These are phyloP conservation scores for Cokeromyces recurvatus DNA, from an alignment of 371 early-diverging fungal genomes.

Conservation along the genomic window DNA sequence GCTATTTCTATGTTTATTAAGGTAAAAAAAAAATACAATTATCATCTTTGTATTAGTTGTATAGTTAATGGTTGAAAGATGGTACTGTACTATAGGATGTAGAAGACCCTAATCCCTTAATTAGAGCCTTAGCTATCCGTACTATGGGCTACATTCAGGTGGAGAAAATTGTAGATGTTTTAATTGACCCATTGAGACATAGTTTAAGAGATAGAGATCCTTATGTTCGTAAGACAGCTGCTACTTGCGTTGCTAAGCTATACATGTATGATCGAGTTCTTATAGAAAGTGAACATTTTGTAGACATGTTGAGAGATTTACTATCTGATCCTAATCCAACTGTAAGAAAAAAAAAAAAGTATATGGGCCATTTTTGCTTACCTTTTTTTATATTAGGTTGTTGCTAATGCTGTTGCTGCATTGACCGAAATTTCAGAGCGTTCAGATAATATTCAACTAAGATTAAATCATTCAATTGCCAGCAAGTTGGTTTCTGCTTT, in stretches of 20 bases:
- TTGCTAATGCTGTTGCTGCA: slow-evolving; percentile 90
- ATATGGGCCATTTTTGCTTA: no score
- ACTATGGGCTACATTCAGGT: slow-evolving; percentile 94
- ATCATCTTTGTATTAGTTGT: no score
- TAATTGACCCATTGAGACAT: slow-evolving; percentile 78
- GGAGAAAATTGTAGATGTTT: slow-evolving; percentile 81
- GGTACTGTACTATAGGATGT: slow-evolving; percentile 52
- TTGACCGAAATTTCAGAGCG: slow-evolving; percentile 86
- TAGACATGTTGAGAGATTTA: slow-evolving; percentile 79
- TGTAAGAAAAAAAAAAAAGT: slow-evolving; percentile 51
- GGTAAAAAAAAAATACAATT: slow-evolving; percentile 34
- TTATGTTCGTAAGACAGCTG: slow-evolving; percentile 94
- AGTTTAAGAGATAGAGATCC: slow-evolving; percentile 71
- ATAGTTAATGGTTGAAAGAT: no score
- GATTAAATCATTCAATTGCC: slow-evolving; percentile 70
- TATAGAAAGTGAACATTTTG: slow-evolving; percentile 76
- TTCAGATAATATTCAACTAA: slow-evolving; percentile 67
- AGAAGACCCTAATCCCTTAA: slow-evolving; percentile 85
- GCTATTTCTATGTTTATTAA: slow-evolving; percentile 74
- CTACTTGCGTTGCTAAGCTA: slow-evolving; percentile 87
- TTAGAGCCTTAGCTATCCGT: slow-evolving; percentile 87
- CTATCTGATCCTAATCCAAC: slow-evolving; percentile 93
- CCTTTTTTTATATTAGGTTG: slow-evolving; percentile 54
- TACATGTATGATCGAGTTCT: slow-evolving; percentile 62
- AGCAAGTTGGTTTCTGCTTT: slow-evolving; percentile 85